Evolutionary conservation across 2,329 filamentous ascomycete genomes (phyloP).

Genomic region (Fusarium albosuccineum): DNA sequence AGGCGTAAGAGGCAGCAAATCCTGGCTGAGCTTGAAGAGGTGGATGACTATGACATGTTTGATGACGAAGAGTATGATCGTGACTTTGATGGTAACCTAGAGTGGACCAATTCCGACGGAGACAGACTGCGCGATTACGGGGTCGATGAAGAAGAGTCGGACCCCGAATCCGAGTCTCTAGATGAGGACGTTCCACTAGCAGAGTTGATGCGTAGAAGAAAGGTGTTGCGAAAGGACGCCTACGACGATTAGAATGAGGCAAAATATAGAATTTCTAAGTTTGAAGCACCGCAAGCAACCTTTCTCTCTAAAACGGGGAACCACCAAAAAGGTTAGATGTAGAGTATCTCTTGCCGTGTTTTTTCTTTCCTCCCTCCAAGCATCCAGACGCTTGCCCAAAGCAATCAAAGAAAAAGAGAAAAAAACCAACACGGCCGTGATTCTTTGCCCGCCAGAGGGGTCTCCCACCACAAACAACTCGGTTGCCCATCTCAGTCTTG

Average conservation of each 20-base stretch:
- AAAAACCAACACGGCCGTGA: slow-evolving; percentile 44
- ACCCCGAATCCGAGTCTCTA: slow-evolving; percentile 33
- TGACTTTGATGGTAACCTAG: slow-evolving; percentile 53
- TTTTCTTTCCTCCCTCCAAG: slow-evolving; percentile 32
- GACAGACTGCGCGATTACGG: slow-evolving; percentile 82
- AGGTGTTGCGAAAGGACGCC: slow-evolving; percentile 50
- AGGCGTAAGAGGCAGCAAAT: slow-evolving; percentile 54
- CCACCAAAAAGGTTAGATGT: slow-evolving; percentile 9
- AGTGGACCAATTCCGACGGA: slow-evolving; percentile 82
- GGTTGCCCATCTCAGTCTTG: slow-evolving; percentile 48
- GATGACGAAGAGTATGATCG: slow-evolving; percentile 70
- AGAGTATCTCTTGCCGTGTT: slow-evolving; percentile 14
- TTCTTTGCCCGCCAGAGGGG: slow-evolving; percentile 25
- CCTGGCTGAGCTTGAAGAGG: slow-evolving; percentile 65
- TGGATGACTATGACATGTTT: slow-evolving; percentile 68
- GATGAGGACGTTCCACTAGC: slow-evolving; percentile 77
- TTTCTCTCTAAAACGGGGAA: slow-evolving; percentile 26
- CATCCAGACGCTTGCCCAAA: slow-evolving; percentile 40
- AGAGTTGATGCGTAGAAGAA: slow-evolving; percentile 72
- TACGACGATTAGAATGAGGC: slow-evolving; percentile 47
- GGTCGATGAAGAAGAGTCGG: slow-evolving; percentile 78
- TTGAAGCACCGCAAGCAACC: slow-evolving; percentile 29
- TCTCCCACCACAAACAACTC: slow-evolving; percentile 33
- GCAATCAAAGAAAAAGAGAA: slow-evolving; percentile 10
- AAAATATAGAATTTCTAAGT: slow-evolving; percentile 35